A percentile compares a stretch with the other conserved stretches of the same genome.
Conservation (phyloP, 257 asterid genomes). For the Nicotiana tomentosiformis region DNA sequence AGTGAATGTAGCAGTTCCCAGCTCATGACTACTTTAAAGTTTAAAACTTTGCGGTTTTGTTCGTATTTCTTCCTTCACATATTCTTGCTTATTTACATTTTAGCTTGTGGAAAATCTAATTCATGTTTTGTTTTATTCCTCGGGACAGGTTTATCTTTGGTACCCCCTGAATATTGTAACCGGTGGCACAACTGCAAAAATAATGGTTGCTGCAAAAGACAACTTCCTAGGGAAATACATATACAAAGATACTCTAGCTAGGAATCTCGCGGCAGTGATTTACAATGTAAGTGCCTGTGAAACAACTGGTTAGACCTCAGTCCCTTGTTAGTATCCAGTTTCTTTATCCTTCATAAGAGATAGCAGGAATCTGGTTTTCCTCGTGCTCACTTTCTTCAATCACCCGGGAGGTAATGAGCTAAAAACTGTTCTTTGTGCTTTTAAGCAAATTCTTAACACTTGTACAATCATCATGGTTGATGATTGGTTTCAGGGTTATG, state of each 20-base stretch:
- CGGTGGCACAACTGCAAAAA: constrained; percentile 95
- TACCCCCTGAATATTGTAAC: constrained; percentile 85
- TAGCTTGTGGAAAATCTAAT: constrained; percentile 6
- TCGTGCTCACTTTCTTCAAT: background rate
- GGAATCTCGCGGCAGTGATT: constrained; percentile 89
- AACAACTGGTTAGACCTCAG: background rate
- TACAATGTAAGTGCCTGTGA: constrained; percentile 51
- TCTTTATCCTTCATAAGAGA: background rate
- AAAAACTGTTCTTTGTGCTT: background rate
- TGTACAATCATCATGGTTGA: background rate
- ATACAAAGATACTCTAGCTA: constrained; percentile 86
- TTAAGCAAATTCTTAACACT: background rate
- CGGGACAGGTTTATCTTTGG: constrained; percentile 84
- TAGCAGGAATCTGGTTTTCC: background rate
- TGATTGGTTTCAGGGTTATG: background rate
- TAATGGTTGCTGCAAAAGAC: constrained; percentile 95
- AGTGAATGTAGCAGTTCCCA: background rate
- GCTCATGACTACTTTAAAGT: background rate
- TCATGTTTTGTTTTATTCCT: constrained; percentile 7
- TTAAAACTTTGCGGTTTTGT: background rate
- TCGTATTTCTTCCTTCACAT: background rate
- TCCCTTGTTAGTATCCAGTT: background rate
- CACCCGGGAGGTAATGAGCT: background rate
- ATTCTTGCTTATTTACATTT: background rate
- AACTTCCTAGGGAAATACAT: constrained; percentile 88